Conservation (phyloP, 1,139 yeast species). For the Kodamaea suecica region DNA sequence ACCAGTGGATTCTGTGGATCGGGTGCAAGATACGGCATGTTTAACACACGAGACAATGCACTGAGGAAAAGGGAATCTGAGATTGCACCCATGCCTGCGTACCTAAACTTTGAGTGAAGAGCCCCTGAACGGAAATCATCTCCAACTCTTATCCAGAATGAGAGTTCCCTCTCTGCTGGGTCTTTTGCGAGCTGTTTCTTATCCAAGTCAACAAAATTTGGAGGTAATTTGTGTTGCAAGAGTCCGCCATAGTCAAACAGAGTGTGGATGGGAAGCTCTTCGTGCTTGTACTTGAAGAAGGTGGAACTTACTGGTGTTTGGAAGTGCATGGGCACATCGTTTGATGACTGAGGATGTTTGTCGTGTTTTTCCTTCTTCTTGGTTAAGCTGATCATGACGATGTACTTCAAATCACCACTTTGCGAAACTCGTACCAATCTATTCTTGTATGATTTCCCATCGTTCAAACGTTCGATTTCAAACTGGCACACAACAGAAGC, state of each 20-base stretch:
- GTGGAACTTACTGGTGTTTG: slow-evolving; percentile 28
- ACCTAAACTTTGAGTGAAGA: slow-evolving; percentile 18
- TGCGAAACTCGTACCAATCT: slow-evolving; percentile 31
- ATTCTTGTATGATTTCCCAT: slow-evolving; percentile 34
- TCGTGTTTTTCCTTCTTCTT: slow-evolving; percentile 17
- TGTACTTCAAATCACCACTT: slow-evolving; percentile 27
- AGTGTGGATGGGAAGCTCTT: slow-evolving; percentile 20
- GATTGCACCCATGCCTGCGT: slow-evolving; percentile 28
- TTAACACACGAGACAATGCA: slow-evolving; percentile 28
- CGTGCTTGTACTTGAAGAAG: slow-evolving; percentile 26
- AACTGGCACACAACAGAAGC: slow-evolving; percentile 29
- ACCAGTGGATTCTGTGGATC: slow-evolving; percentile 9
- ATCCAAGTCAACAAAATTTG: slow-evolving; percentile 21
- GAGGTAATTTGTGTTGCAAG: slow-evolving; percentile 30
- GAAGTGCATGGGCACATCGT: slow-evolving; percentile 22
- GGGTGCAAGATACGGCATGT: slow-evolving; percentile 14
- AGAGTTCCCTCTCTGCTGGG: slow-evolving; percentile 33
- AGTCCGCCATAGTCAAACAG: slow-evolving; percentile 19
- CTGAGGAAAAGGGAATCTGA: slow-evolving; percentile 38
- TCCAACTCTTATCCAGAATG: slow-evolving; percentile 31
- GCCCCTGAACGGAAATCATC: slow-evolving; percentile 17
- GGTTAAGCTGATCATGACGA: slow-evolving; percentile 35
- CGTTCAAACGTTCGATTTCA: slow-evolving; percentile 30
- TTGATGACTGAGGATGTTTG: no score
- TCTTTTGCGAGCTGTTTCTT: slow-evolving; percentile 15